Base-by-base conservation (phyloP, 441 rosid species). In the Syzygium syzygioides region DNA sequence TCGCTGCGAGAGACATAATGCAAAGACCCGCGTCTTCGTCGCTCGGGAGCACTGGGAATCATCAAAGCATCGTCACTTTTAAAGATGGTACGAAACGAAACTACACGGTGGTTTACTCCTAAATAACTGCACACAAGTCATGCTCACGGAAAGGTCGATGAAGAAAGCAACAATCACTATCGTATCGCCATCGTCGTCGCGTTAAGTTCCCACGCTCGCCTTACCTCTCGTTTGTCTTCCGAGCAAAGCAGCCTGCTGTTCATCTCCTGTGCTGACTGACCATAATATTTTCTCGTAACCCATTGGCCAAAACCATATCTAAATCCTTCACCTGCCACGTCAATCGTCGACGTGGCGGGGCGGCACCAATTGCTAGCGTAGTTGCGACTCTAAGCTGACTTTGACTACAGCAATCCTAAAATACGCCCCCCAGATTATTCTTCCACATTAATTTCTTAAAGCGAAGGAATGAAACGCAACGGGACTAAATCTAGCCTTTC, bases 271-370 rank as follows among this genome's bases (percentile, higher is more conserved):
- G 9, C 62, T 28, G 62, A 55, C 28, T 26, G n/a, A 57, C 13
- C 60, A 57, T 9, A 57, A 57, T 7, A 45, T 45, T 45, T 45
- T 45, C 48, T 45, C 48, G 48, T 7, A 45, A 45, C 48, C 52
- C 83, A 68, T 68, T 37, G 28, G 83, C 83, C 83, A 76, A 64
- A 76, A 41, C 83, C 83, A 76, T 76, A 76, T 76, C 83, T 41
- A 76, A 23, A 76, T 41, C 83, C 52, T 41, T 25, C 83, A 4
- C 52, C 83, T 3, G 83, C 83, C 83, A 76, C 52, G 83, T 76
- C 83, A 41, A n/a, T 76, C 83, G n/a, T 41, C 83, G 52, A 20
- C 52, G 83, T 41, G 83, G 83, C 83, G 28, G 80, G 64, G 80
- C 50, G 20, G 50, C 79, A 18, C 79, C 71, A 0, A n/a, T 5